Evolutionary conservation across 306 rosid genomes (phyloP), one percentile per base, ranked within the genome.

Genomic region (Oxytropis ochrocephala): DNA sequence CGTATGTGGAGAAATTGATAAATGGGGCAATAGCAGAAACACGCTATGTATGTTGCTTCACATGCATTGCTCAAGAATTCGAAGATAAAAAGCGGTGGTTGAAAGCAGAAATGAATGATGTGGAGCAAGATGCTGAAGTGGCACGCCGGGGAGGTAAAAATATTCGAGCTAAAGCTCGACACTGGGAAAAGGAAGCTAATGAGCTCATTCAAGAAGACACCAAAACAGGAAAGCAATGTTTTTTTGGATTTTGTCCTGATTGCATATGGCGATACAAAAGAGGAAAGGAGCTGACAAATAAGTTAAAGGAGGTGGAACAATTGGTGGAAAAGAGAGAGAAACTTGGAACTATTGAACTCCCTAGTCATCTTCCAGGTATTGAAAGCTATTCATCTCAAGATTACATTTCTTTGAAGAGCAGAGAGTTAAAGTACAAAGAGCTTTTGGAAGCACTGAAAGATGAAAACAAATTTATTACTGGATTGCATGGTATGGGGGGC

Each of bases 401-500:
- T 38, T 67, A 19, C 29, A 16, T 67, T 18, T 1, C 11, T 10
- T 50, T 75, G 0, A 8, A 67, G 7, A 8, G 24, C 1, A 75
- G 63, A 49, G 16, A 27, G 8, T 58, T 1, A 3, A 1, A 11
- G 4, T 38, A 3, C 36, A 3, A 39, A 6, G 12, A 38, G 11
- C 56, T 75, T 0, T 7, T 1, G 39, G 17, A 67, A 11, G 63
- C 80, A 7, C n/a, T n/a, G 58, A 0, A 29, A 16, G 30, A 67
- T 67, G 64, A 13, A 4, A 68, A 11, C 0, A 58, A 24, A 4
- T 36, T 36, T 58, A 16, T 59, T 14, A 59, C 12, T 21, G 69
- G 69, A 48, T 17, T 72, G 42, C 24, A 46, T 1, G 79, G 74
- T 47, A 29, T 67, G n/a, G 48, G 80, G 1, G 80, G 80, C 16